Conservation (phyloP, 768 basidiomycete genomes). For the Candolleomyces efflorescens region DNA sequence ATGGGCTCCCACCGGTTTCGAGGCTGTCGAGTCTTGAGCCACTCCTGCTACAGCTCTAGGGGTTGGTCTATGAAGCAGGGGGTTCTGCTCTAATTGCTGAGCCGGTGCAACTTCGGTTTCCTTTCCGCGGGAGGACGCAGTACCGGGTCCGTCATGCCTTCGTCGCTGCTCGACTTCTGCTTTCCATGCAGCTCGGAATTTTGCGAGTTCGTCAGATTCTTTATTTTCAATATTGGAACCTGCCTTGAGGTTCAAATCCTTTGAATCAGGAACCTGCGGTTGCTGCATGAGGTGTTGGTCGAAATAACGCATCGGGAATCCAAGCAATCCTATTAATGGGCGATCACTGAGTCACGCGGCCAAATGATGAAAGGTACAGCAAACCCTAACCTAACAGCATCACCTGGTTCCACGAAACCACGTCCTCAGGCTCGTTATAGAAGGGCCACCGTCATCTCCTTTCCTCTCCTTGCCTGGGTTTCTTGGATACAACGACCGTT, state of each 20-base stretch:
- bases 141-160: not conserved
- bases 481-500: not conserved
- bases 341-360: not conserved
- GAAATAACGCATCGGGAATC: not conserved
- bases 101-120: not conserved
- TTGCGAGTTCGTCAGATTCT: slow-evolving; percentile 59
- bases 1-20: slow-evolving; percentile 8
- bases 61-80: slow-evolving; percentile 2
- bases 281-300: not conserved
- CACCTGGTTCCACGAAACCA: slow-evolving; percentile 6
- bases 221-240: slow-evolving; percentile 18
- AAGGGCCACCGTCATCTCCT: not conserved
- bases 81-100: not conserved
- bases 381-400: slow-evolving; percentile 14
- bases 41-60: slow-evolving; percentile 2
- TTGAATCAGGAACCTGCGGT: not conserved
- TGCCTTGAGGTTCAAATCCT: not conserved
- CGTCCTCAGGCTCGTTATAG: not conserved
- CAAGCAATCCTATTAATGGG: not conserved
- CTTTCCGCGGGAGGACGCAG: not conserved
- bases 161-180: slow-evolving; percentile 48
- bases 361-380: not conserved
- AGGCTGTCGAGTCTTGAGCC: slow-evolving; percentile 2
- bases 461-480: slow-evolving; percentile 2
- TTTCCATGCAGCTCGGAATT: slow-evolving; percentile 73